Percentiles rank a stretch among this genome's conserved stretches.
These are phyloP conservation scores for Suillus fuscotomentosus DNA, from an alignment of 768 basidiomycete genomes.

Conservation along the genomic window DNA sequence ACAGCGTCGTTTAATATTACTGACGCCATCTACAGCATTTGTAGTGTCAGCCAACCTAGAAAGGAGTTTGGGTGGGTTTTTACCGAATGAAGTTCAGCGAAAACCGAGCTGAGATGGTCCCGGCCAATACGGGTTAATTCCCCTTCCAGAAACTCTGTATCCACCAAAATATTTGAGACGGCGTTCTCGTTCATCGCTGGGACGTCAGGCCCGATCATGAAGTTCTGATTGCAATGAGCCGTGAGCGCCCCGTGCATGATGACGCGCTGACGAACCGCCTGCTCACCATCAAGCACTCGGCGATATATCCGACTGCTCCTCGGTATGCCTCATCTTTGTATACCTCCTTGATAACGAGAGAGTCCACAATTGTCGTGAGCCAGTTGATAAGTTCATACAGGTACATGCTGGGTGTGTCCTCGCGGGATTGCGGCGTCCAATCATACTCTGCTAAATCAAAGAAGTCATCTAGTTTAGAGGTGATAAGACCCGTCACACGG, in stretches of 20 bases:
- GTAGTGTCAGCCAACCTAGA: conserved; percentile 5
- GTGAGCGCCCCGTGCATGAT: neutral
- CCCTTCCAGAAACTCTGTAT: conserved; percentile 87
- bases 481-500: conserved; percentile 80
- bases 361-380: conserved; percentile 95
- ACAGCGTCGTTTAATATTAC: conserved; percentile 74
- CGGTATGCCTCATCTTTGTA: conserved; percentile 91
- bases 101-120: conserved; percentile 65
- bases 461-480: conserved; percentile 92
- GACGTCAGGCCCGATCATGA: conserved; percentile 74
- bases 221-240: conserved; percentile 48
- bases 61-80: conserved; percentile 24
- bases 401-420: conserved; percentile 87
- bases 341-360: conserved; percentile 73
- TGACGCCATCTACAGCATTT: conserved; percentile 53
- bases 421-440: conserved; percentile 76
- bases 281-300: conserved; percentile 83
- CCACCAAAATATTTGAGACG: conserved; percentile 79
- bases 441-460: conserved; percentile 95
- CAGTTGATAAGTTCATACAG: conserved; percentile 94
- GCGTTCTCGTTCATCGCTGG: conserved; percentile 86
- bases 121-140: conserved; percentile 78
- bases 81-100: conserved; percentile 79
- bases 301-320: conserved; percentile 85
- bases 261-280: neutral